phyloP scores from a whole-genome alignment of 345 rosid genomes.

The Cardamine resedifolia region DNA sequence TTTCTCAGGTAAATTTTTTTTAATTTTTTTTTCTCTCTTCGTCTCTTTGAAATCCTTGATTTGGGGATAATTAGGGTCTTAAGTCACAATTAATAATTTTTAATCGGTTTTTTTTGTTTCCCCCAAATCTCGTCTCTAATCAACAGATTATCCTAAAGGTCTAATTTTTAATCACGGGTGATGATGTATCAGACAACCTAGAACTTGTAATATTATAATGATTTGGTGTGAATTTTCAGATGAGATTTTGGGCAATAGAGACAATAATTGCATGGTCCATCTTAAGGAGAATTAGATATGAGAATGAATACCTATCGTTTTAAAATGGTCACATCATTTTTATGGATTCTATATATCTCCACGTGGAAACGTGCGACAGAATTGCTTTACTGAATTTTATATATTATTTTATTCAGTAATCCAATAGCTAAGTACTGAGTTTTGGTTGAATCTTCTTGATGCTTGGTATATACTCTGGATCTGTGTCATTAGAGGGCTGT shows the following conservation, averaged over 20 bases:
- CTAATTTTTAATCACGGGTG: slow-evolving; percentile 13
- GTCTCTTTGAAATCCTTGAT: not conserved
- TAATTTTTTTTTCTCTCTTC: not conserved
- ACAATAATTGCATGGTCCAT: slow-evolving; percentile 41
- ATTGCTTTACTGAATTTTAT: slow-evolving; percentile 6
- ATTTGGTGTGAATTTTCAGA: slow-evolving; percentile 13
- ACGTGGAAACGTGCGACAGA: slow-evolving; percentile 35
- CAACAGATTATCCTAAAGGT: not conserved
- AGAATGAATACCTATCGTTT: not conserved
- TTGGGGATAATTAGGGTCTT: not conserved
- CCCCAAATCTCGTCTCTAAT: not conserved
- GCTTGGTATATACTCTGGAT: not conserved
- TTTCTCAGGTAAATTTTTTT: slow-evolving; percentile 25
- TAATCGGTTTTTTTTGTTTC: not conserved
- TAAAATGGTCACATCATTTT: slow-evolving; percentile 34
- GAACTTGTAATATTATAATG: slow-evolving; percentile 8
- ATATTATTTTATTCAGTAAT: slow-evolving; percentile 19
- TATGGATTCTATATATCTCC: slow-evolving; percentile 26
- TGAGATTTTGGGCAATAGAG: slow-evolving; percentile 7
- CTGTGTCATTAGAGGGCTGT: slow-evolving; percentile 13
- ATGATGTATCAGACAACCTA: slow-evolving; percentile 25
- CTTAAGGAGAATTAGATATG: not conserved
- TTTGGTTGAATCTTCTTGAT: slow-evolving; percentile 12
- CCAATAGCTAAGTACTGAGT: not conserved
- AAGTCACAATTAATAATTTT: not conserved